Base-by-base conservation (phyloP, 306 rosid species). In the Begonia peltatifolia region DNA sequence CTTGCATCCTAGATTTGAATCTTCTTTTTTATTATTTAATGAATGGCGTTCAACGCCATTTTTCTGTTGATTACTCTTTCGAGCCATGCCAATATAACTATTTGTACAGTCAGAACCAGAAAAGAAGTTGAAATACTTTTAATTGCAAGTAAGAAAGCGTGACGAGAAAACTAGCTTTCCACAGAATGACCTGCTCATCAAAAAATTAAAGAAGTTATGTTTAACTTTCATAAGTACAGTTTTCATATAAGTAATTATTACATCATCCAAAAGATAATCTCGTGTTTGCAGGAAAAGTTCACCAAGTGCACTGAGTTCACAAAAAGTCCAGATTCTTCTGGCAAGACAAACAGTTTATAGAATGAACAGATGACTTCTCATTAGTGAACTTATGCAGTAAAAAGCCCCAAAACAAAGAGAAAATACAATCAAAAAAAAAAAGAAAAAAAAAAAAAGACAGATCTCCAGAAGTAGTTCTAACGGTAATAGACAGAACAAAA, bases 51-150 rank as follows among this genome's bases (percentile, higher is more conserved):
- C 83, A 44, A 76, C 9, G 55, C 89, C 89, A 67, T 83, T 80
- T 76, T 84, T 92, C 64, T 81, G 94, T 56, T 86, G 99, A 72
- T 66, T 83, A 63, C 84, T 84, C 76, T 92, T 92, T 70, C 99
- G 81, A 68, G 94, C 96, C 99, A 92, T 92, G 47, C 57, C 20
- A 22, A 54, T 23, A 15, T 16, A 35, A 63, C 35, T 43, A 57
- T 64, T 68, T 61, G 38, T 30, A 7, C 38, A 3, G 8, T 30
- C 38, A 30, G 38, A 30, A 30, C 38, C 38, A 49, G 53, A 49
- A 49, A 12, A 44, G 4, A 9, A 49, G 22, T 49, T 5, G 17
- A 49, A 49, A 9, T 15, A 11, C 18, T 50, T 50, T 9, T 15
- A 50, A 9, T 16, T 50, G 48, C 48, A 44, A 10, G 48, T 2